Conservation (phyloP, 208 protist genomes). For the Phytomonas sp. region DNA sequence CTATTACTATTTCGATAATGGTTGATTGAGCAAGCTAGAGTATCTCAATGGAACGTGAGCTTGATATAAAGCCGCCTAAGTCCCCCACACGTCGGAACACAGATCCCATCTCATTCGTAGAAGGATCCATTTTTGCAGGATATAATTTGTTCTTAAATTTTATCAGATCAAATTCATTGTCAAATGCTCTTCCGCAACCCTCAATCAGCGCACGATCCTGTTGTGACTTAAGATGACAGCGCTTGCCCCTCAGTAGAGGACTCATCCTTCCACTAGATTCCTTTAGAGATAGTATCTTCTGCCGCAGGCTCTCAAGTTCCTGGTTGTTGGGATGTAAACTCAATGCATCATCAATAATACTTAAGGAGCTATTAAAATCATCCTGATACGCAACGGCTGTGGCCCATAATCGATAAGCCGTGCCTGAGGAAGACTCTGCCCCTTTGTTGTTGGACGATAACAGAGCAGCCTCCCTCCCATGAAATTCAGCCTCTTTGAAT, state of each 20-base stretch:
- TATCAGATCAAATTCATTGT: constrained; percentile 82
- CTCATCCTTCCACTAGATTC: constrained; percentile 6
- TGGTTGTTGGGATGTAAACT: constrained; percentile 24
- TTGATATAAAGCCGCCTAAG: constrained; percentile 64
- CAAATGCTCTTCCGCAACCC: constrained; percentile 57
- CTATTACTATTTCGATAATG: not conserved
- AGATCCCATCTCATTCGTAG: constrained; percentile 75
- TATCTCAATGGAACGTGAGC: constrained; percentile 59
- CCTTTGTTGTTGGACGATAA: constrained; percentile 20
- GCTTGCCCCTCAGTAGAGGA: constrained; percentile 15
- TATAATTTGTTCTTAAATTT: constrained; percentile 79
- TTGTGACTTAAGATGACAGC: constrained; percentile 32
- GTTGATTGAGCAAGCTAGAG: constrained; percentile 17
- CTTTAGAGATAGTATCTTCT: constrained; percentile 14
- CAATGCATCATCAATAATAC: constrained; percentile 65
- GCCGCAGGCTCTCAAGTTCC: constrained; percentile 18
- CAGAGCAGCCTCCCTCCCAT: constrained; percentile 63
- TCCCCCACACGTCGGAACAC: constrained; percentile 81
- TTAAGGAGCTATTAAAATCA: constrained; percentile 48
- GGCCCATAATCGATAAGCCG: constrained; percentile 66
- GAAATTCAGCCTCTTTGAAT: constrained; percentile 74
- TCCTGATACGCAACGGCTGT: constrained; percentile 75
- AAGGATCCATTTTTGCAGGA: constrained; percentile 76
- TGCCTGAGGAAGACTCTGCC: constrained; percentile 7
- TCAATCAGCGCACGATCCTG: constrained; percentile 35